Conservation (phyloP, 208 protist species). For the Jaenimonas drosophilae region DNA sequence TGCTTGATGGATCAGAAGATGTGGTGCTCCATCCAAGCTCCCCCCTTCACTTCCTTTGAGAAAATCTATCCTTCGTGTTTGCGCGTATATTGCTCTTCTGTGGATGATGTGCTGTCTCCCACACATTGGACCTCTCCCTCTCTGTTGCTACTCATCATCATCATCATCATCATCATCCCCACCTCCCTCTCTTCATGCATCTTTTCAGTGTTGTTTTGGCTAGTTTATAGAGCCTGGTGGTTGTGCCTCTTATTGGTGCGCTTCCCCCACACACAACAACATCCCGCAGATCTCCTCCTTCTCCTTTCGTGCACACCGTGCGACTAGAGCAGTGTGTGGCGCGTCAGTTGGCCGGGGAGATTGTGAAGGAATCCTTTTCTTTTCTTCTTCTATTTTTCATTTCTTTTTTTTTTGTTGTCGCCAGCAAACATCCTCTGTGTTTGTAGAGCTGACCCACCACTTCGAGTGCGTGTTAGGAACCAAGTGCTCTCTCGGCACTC, state of each 20-base stretch:
- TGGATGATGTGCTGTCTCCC: too few species aligned
- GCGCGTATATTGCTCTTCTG: too few species aligned
- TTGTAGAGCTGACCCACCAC: background rate
- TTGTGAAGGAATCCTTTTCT: background rate
- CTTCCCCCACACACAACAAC: background rate
- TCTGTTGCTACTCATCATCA: background rate
- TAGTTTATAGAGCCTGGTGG: background rate
- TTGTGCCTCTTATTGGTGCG: background rate
- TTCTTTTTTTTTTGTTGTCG: background rate
- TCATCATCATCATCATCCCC: background rate
- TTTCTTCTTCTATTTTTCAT: constrained; percentile 4
- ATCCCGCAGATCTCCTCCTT: background rate
- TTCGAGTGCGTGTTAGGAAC: background rate
- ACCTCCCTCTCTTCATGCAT: background rate
- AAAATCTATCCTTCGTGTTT: too few species aligned
- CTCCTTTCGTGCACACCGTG: constrained; percentile 1
- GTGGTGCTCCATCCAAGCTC: too few species aligned
- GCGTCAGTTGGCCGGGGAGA: too few species aligned
- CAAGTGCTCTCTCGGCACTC: background rate
- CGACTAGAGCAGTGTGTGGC: too few species aligned
- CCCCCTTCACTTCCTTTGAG: too few species aligned
- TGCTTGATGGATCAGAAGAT: too few species aligned
- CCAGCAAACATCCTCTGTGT: background rate
- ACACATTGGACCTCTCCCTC: background rate
- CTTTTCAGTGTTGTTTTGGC: background rate